Percentiles rank a stretch among this genome's conserved stretches.
Evolutionary conservation across 768 basidiomycete species (phyloP).

Genomic region (Phlegmacium glaucopus): DNA sequence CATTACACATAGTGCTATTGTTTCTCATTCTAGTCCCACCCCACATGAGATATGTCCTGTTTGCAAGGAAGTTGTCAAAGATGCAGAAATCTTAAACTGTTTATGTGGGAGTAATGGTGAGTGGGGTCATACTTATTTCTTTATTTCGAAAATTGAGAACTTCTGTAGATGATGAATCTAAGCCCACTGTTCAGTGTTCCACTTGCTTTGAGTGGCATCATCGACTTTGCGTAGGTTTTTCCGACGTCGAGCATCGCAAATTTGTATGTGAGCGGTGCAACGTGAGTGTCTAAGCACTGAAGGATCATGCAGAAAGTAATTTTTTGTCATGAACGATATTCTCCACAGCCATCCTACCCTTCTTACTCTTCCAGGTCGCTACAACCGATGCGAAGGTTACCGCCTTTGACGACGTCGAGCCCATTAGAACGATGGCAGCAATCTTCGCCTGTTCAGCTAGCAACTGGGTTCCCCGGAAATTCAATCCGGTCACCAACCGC

Average conservation of each 20-base stretch:
- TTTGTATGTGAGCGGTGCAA: background rate
- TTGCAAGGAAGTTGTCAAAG: conserved; percentile 8
- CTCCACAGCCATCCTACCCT: conserved; percentile 41
- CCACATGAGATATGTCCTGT: conserved; percentile 7
- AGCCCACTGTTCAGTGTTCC: conserved; percentile 2
- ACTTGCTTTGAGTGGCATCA: conserved; percentile 1
- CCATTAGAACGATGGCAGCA: conserved; percentile 48
- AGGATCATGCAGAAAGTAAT: too few relatives aligned
- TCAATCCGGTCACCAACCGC: conserved; percentile 64
- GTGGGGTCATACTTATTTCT: background rate
- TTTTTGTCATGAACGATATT: conserved; percentile 56
- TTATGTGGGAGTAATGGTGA: conserved; percentile 4
- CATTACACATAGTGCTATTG: conserved; percentile 3
- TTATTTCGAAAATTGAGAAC: background rate
- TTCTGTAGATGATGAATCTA: conserved; percentile 3
- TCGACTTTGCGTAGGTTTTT: background rate
- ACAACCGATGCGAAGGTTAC: conserved; percentile 54
- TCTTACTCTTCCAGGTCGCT: conserved; percentile 46
- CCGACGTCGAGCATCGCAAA: background rate
- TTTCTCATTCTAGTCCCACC: conserved; percentile 1
- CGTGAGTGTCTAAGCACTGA: too few relatives aligned
- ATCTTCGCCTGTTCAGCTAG: conserved; percentile 29
- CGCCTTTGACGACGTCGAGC: conserved; percentile 47
- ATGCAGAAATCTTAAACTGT: conserved; percentile 5
- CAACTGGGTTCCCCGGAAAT: conserved; percentile 32